Conservation (phyloP, 1,284 basidiomycete genomes). For the Flammula alnicola region DNA sequence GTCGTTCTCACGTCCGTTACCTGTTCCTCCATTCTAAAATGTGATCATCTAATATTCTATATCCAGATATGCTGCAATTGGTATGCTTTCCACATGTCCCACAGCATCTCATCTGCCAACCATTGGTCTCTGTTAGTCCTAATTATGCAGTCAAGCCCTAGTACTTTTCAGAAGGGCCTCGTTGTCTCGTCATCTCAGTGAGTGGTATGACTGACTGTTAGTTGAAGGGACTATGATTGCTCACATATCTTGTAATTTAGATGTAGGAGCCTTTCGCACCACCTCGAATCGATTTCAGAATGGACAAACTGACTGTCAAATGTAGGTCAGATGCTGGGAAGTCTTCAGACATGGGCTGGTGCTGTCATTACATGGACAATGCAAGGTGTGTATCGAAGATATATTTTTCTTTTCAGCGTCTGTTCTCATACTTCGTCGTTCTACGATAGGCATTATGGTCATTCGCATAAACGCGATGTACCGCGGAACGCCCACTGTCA, state of each 20-base stretch:
- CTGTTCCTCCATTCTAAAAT: not conserved
- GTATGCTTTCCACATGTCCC: not conserved
- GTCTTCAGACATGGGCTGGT: not conserved
- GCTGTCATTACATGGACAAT: not conserved
- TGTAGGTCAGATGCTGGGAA: not conserved
- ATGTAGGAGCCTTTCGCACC: no score
- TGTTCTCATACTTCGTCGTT: not conserved
- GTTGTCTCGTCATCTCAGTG: no score
- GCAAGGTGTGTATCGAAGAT: not conserved
- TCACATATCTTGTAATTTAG: no score
- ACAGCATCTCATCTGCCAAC: no score
- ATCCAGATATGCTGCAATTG: not conserved
- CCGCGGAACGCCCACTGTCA: not conserved
- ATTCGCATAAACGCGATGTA: no score
- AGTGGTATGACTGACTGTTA: no score
- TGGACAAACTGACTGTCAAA: not conserved
- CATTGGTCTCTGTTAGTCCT: no score
- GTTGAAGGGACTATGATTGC: no score
- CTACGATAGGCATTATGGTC: no score
- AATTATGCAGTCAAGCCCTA: no score
- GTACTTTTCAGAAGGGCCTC: no score
- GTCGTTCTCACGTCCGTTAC: not conserved
- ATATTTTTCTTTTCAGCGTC: not conserved
- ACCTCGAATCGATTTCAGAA: not conserved
- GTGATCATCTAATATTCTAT: not conserved